Base-by-base conservation (phyloP, 2,329 filamentous ascomycete genomes). In the Chaetomium globosum region DNA sequence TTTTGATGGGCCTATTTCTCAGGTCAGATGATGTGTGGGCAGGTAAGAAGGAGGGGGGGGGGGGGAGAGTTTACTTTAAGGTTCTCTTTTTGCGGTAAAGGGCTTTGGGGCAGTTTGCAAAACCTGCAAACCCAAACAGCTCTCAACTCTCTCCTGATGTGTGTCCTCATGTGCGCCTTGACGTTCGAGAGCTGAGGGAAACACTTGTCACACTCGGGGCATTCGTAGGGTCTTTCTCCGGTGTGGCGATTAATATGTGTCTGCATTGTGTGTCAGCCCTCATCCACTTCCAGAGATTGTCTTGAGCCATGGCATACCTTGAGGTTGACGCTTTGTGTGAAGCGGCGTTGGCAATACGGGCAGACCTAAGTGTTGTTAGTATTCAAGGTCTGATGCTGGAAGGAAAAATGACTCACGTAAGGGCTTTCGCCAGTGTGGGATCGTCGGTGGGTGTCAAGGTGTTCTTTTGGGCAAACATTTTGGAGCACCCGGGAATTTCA, bases 361-460 rank as follows among this genome's bases (percentile, higher is more conserved):
- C 92, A 96, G 23, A 83, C 75, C 88, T 86, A 68, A 6, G 30
- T 53, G 61, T 63, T 64, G 70, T 76, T 65, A 78, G 74, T 63
- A 36, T 26, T 36, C 49, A 66, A 48, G 10, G 6, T 23, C 6
- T 12, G 31, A 33, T 21, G 33, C 2, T 10, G 48, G 26, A 13
- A n/a, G 4, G 4, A 7, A 6, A 4, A 43, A 16, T 6, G 1
- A 53, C 91, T 82, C 80, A 96, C 90, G 75, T 94, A 97, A 66
- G 94, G 94, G 75, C 93, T 95, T 61, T 90, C 87, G 19, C 95
- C 95, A 2, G 92, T 97, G 77, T 99, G 95, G 4, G 90, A 89
- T 69, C 93, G 85, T 54, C 86, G 88, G 76, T 99, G 95, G 57
- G 96, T 97, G 67, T 95, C 90, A 12, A 97, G 83, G 72, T 98